Evolutionary conservation across 2,329 filamentous ascomycete species (phyloP).

Genomic region (Pyrenophora tritici-repentis): DNA sequence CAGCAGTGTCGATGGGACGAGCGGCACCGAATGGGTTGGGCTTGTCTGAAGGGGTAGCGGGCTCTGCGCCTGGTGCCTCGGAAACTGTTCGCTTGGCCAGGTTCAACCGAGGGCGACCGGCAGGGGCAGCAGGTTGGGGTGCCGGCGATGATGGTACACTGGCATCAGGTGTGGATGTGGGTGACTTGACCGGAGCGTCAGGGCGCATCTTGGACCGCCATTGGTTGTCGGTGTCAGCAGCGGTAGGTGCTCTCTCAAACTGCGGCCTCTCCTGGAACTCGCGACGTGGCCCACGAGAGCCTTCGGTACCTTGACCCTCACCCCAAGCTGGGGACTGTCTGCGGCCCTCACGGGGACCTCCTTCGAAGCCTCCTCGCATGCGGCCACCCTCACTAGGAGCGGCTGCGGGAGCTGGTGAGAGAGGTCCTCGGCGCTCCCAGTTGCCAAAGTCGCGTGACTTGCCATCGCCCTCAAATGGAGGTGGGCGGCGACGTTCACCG

Average conservation of each 20-base stretch:
- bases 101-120: constrained; percentile 79
- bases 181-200: constrained; percentile 67
- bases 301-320: constrained; percentile 71
- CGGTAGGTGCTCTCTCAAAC: constrained; percentile 74
- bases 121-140: constrained; percentile 62
- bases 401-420: constrained; percentile 68
- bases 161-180: constrained; percentile 70
- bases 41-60: constrained; percentile 64
- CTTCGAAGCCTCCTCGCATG: constrained; percentile 60
- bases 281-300: constrained; percentile 77
- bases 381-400: constrained; percentile 62
- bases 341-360: constrained; percentile 43
- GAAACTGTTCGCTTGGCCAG: constrained; percentile 89
- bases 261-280: constrained; percentile 67
- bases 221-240: constrained; percentile 89
- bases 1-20: constrained; percentile 88
- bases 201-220: constrained; percentile 93
- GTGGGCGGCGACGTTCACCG: constrained; percentile 65
- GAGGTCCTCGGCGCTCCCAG: constrained; percentile 93
- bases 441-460: constrained; percentile 81
- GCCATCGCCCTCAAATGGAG: constrained; percentile 70
- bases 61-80: constrained; percentile 62
- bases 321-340: constrained; percentile 73
- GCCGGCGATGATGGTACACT: constrained; percentile 78
- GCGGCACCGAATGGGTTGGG: constrained; percentile 93